phyloP scores from a whole-genome alignment of 495 filamentous ascomycete species.

The Barbatosphaeria neglecta region DNA sequence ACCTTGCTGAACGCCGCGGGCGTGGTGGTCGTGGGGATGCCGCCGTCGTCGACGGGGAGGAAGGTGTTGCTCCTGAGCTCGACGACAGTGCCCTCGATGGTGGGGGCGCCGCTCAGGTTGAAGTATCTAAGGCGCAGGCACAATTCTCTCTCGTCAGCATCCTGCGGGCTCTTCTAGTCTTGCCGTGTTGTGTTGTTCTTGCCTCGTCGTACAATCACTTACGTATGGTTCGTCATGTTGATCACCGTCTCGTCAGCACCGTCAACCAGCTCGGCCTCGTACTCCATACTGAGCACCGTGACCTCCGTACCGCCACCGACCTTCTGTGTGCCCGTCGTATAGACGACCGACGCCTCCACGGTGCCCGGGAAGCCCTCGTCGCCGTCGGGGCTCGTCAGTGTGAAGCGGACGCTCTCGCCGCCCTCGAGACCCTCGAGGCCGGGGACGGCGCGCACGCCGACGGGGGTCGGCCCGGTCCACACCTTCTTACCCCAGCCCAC shows the following conservation, averaged over 20 bases:
- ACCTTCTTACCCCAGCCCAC: slow-evolving; percentile 76
- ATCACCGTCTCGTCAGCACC: slow-evolving; percentile 76
- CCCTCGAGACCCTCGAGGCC: slow-evolving; percentile 46
- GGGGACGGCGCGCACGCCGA: slow-evolving; percentile 33
- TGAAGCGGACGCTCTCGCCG: slow-evolving; percentile 66
- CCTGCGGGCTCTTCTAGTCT: too few species aligned
- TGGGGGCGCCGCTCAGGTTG: slow-evolving; percentile 58
- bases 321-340: slow-evolving; percentile 57
- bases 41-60: slow-evolving; percentile 57
- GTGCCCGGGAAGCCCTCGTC: slow-evolving; percentile 84
- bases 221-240: slow-evolving; percentile 94
- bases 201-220: slow-evolving; percentile 10
- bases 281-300: slow-evolving; percentile 68
- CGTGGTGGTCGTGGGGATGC: slow-evolving; percentile 52
- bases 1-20: slow-evolving; percentile 50
- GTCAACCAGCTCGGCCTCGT: slow-evolving; percentile 71
- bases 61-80: slow-evolving; percentile 60
- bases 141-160: not conserved
- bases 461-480: slow-evolving; percentile 63
- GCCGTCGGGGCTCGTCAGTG: slow-evolving; percentile 56
- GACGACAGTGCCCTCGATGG: slow-evolving; percentile 64
- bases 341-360: slow-evolving; percentile 66
- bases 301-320: slow-evolving; percentile 47
- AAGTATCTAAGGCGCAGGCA: slow-evolving; percentile 62
- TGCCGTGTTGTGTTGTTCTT: not conserved